Percentiles rank a stretch among this genome's conserved stretches.
phyloP scores from a whole-genome alignment of 2,329 filamentous ascomycete genomes.

The Fusarium chlamydosporum region DNA sequence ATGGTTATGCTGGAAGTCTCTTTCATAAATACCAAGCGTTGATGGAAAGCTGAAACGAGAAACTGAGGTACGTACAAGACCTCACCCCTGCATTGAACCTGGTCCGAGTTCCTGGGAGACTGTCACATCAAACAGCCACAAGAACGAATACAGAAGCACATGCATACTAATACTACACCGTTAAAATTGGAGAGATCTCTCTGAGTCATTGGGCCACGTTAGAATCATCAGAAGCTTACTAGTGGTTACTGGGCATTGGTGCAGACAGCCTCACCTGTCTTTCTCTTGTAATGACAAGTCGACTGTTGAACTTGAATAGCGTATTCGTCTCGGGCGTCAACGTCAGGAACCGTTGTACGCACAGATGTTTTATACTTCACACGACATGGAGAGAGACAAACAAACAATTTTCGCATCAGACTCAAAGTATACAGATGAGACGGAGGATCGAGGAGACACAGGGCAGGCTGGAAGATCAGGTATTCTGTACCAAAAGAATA shows the following conservation, averaged over 20 bases:
- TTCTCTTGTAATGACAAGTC: not conserved
- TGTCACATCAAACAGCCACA: not conserved
- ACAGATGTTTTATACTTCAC: not conserved
- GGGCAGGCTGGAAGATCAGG: not conserved
- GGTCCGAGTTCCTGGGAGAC: not conserved
- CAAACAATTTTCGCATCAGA: not conserved
- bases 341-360: not conserved
- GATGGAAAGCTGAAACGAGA: not conserved
- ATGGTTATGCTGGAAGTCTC: not conserved
- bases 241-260: not conserved
- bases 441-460: no score
- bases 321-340: conserved; percentile 6
- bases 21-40: not conserved
- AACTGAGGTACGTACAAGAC: not conserved
- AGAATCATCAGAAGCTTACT: not conserved
- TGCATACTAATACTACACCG: not conserved
- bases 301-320: not conserved
- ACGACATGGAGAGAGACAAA: not conserved
- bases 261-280: conserved; percentile 7
- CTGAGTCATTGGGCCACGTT: not conserved
- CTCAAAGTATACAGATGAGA: no score
- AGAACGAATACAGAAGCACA: not conserved
- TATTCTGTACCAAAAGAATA: not conserved
- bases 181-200: not conserved
- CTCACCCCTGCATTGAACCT: not conserved